phyloP scores from a whole-genome alignment of 2,329 filamentous ascomycete species.

The Chaetomium globosum region DNA sequence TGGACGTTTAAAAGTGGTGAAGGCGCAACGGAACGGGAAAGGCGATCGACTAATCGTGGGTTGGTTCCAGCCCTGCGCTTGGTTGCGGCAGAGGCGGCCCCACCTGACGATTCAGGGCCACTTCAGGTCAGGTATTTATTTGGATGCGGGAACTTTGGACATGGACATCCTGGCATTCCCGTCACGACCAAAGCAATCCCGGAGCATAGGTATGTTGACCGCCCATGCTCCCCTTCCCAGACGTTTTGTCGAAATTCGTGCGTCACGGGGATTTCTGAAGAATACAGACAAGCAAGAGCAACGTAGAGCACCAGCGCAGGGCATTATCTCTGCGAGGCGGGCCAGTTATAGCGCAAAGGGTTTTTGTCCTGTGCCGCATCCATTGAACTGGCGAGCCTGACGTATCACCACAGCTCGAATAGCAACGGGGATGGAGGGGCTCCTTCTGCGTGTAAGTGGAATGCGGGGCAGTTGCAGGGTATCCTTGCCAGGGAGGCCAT shows the following conservation, averaged over 20 bases:
- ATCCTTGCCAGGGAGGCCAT: background rate
- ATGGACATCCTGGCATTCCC: background rate
- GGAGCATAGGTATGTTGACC: background rate
- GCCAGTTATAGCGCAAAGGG: background rate
- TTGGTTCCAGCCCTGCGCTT: background rate
- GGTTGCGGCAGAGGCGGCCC: background rate
- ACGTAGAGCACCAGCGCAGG: background rate
- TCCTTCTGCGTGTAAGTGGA: constrained; percentile 6
- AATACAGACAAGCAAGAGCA: background rate
- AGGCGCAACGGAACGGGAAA: background rate
- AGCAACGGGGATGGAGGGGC: background rate
- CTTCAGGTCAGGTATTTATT: background rate
- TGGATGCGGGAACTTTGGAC: background rate
- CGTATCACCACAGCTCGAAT: background rate
- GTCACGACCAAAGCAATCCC: background rate
- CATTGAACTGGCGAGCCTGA: background rate
- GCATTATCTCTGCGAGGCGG: background rate
- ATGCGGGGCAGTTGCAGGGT: constrained; percentile 19
- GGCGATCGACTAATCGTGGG: background rate
- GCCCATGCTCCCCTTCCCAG: background rate
- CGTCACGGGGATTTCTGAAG: background rate
- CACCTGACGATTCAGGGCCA: background rate
- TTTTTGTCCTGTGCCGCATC: background rate
- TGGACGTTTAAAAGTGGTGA: background rate
- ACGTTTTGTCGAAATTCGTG: background rate